Evolutionary conservation across 139 green algal genomes (phyloP).

Genomic region (Haematococcus lacustris): DNA sequence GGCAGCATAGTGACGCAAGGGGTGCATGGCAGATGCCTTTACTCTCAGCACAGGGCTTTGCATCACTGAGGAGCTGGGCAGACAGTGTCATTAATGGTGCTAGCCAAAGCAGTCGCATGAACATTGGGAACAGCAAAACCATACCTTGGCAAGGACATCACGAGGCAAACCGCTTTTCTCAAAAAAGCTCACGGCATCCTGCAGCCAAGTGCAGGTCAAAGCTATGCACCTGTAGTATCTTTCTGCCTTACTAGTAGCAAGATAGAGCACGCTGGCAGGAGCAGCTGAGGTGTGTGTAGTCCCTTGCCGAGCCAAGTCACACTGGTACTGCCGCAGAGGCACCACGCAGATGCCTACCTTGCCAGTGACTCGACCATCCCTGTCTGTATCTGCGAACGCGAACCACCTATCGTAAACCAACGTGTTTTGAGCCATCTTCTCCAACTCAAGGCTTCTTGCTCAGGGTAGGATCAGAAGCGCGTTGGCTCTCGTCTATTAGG

Average conservation of each 20-base stretch:
- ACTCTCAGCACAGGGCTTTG: too few relatives aligned
- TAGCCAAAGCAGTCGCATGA: too few relatives aligned
- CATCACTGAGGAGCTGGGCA: too few relatives aligned
- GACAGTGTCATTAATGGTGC: too few relatives aligned
- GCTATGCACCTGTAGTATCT: neutral
- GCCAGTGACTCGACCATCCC: constrained; percentile 46
- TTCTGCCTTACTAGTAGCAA: neutral
- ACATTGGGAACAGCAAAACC: too few relatives aligned
- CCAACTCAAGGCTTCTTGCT: too few relatives aligned
- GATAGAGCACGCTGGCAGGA: neutral
- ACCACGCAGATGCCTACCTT: constrained; percentile 3
- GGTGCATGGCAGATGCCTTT: too few relatives aligned
- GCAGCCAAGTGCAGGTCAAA: neutral
- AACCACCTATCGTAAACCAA: constrained; percentile 51
- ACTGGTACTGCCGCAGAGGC: neutral
- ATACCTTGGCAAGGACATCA: constrained; percentile 62
- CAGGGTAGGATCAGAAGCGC: too few relatives aligned
- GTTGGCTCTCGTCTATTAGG: constrained; percentile 4
- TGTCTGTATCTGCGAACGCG: constrained; percentile 37
- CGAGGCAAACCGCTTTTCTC: constrained; percentile 62
- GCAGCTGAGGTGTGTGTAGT: neutral
- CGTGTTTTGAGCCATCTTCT: too few relatives aligned
- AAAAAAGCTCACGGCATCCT: constrained; percentile 85
- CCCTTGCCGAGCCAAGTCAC: neutral
- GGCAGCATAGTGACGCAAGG: too few relatives aligned